Evolutionary conservation across 2,329 filamentous ascomycete genomes (phyloP), one percentile per base, ranked within the genome.

Genomic region (Lasiodiplodia sp.): DNA sequence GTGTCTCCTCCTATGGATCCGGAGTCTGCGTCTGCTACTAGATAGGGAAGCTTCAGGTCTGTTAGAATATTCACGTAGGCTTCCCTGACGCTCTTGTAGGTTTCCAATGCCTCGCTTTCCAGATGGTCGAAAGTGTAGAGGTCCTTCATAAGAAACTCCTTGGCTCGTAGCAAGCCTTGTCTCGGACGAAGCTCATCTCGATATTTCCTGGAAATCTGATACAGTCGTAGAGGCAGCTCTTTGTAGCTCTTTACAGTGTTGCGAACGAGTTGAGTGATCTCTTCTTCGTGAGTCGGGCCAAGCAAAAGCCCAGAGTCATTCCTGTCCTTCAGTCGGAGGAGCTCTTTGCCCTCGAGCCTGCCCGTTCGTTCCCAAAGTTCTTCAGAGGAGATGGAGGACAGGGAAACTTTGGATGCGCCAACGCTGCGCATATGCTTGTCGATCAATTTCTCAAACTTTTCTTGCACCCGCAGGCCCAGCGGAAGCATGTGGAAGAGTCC

Each of bases 111-210:
- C n/a, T 87, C 82, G 31, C 87, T 81, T 0, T 84, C 78, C 4
- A 86, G 90, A 44, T 86, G 82, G 76, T 99, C 96, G 76, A 99
- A 99, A 0, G 94, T 97, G 78, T 99, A 99, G 0, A 99, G 86
- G 79, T 99, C 96, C 80, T 99, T 99, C 96, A 99, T 99, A 73
- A 93, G 82, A 75, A 99, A 99, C 76, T 99, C 96, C 70, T 94
- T 90, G 0, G 93, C 92, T 11, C 96, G 90, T 10, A 99, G 84
- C 2, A 99, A 84, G 14, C 96, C 96, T 73, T 97, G 92, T 38
- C 96, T 88, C 23, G 96, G 96, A 31, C 96, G 87, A 68, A 91
- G 87, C 80, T 99, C 96, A 81, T 99, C 96, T 60, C 96, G 89
- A 76, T 98, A 99, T 79, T 99, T 99, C 57, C 95, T 88, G 37